Percentiles rank a stretch among this genome's conserved stretches.
phyloP scores from a whole-genome alignment of 1,139 yeast species.

The Geotrichum bryndzae region DNA sequence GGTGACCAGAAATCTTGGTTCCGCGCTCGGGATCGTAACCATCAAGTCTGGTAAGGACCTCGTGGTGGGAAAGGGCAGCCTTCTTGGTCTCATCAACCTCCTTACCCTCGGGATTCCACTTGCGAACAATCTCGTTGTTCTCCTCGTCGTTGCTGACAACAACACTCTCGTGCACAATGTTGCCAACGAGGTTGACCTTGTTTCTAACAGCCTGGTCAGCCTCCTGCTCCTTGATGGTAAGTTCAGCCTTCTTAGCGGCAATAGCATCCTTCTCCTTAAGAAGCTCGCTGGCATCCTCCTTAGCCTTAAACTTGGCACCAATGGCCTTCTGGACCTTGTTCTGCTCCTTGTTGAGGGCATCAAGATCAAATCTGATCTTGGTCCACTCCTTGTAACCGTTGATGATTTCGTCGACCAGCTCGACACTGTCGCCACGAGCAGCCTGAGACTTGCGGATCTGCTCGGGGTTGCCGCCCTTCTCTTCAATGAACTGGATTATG shows the following conservation, averaged over 20 bases:
- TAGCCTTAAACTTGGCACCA: constrained; percentile 85
- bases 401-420: constrained; percentile 91
- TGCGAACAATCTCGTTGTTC: constrained; percentile 77
- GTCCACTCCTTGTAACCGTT: constrained; percentile 90
- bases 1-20: constrained; percentile 94
- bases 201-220: constrained; percentile 68
- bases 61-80: constrained; percentile 90
- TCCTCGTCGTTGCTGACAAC: constrained; percentile 85
- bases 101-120: constrained; percentile 73
- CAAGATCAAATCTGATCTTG: constrained; percentile 83
- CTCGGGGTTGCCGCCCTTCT: constrained; percentile 95
- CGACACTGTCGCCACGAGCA: constrained; percentile 93
- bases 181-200: constrained; percentile 88
- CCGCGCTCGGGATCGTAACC: constrained; percentile 99
- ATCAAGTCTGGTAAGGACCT: constrained; percentile 84
- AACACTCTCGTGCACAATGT: constrained; percentile 87
- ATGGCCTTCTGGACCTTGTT: constrained; percentile 88
- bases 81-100: constrained; percentile 50
- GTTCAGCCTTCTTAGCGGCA: constrained; percentile 60
- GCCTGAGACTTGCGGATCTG: constrained; percentile 78
- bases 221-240: constrained; percentile 63
- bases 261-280: constrained; percentile 73
- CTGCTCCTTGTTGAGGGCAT: constrained; percentile 77
- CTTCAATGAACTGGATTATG: constrained; percentile 82
- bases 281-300: constrained; percentile 86